Conservation (phyloP, 2,329 filamentous ascomycete genomes). For the Monilinia fructigena region DNA sequence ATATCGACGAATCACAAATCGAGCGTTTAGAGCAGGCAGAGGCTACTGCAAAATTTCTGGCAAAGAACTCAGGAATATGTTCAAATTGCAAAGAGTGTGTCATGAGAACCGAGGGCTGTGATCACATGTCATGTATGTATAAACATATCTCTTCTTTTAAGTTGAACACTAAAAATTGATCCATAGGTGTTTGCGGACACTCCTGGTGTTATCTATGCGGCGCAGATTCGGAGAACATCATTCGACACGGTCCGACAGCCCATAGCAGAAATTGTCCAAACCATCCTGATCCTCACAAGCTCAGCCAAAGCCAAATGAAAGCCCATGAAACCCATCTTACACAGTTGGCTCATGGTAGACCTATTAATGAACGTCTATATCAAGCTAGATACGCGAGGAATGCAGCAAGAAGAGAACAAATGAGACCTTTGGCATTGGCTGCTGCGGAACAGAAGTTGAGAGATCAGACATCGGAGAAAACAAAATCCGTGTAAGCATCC, state of each 20-base stretch:
- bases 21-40: slow-evolving; percentile 34
- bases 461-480: background rate
- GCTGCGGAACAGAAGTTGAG: slow-evolving; percentile 28
- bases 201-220: slow-evolving; percentile 33
- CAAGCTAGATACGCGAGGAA: slow-evolving; percentile 24
- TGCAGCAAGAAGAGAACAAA: slow-evolving; percentile 17
- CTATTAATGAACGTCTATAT: slow-evolving; percentile 26
- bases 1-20: slow-evolving; percentile 29
- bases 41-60: slow-evolving; percentile 33
- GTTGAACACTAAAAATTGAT: background rate
- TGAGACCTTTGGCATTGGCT: slow-evolving; percentile 26
- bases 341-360: slow-evolving; percentile 29
- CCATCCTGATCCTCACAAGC: background rate
- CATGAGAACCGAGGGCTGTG: slow-evolving; percentile 29
- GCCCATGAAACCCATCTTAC: slow-evolving; percentile 20
- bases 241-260: slow-evolving; percentile 27
- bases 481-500: background rate
- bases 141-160: background rate
- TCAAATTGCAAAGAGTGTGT: slow-evolving; percentile 32
- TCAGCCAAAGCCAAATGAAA: background rate
- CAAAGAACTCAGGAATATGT: slow-evolving; percentile 29
- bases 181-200: slow-evolving; percentile 28
- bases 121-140: slow-evolving; percentile 32
- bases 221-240: slow-evolving; percentile 31
- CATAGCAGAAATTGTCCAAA: slow-evolving; percentile 25